phyloP scores from a whole-genome alignment of 139 green algal species.

The Nannochloris sp. region DNA sequence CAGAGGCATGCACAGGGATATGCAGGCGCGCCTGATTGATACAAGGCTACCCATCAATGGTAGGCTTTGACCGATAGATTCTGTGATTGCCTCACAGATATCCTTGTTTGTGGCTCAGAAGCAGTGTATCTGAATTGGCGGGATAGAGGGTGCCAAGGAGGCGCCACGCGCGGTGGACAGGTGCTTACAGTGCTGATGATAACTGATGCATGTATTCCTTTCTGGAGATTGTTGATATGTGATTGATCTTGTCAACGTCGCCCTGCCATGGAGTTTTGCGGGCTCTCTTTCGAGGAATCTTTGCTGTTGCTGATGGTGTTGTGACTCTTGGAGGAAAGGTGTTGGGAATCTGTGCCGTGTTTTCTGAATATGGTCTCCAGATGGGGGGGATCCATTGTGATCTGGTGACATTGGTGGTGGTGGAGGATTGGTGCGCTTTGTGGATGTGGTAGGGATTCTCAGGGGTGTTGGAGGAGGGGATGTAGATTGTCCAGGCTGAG shows the following conservation, averaged over 20 bases:
- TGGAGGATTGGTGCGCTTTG: background rate
- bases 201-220: conserved; percentile 13
- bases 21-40: no score
- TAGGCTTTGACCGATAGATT: no score
- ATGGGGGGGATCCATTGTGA: conserved; percentile 19
- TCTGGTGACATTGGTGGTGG: background rate
- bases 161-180: background rate
- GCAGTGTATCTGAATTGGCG: no score
- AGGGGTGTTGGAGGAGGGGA: no score
- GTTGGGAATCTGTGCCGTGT: conserved; percentile 18
- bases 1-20: no score
- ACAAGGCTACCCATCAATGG: no score
- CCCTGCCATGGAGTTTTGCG: conserved; percentile 3
- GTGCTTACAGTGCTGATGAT: conserved; percentile 14
- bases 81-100: no score
- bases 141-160: no score
- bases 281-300: background rate
- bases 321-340: conserved; percentile 26
- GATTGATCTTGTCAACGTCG: conserved; percentile 15
- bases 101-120: no score
- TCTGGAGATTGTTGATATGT: conserved; percentile 20
- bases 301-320: background rate
- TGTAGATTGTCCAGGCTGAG: no score
- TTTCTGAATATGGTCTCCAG: conserved; percentile 16
- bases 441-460: background rate